These are phyloP conservation scores for Apiotrichum gamsii DNA, from an alignment of 1,284 basidiomycete genomes.

Conservation along the genomic window DNA sequence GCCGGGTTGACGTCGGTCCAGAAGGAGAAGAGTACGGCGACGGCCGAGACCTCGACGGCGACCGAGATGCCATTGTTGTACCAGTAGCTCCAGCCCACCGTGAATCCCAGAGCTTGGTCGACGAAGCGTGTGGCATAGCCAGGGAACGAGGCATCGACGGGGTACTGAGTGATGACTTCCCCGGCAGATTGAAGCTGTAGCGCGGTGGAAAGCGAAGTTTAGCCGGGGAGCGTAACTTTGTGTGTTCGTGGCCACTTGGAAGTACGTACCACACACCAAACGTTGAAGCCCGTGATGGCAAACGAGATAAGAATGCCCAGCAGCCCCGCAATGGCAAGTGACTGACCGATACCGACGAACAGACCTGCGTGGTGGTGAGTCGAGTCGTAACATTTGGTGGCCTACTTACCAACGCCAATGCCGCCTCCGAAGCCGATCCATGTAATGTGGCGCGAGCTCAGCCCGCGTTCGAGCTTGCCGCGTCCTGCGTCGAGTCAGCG, in stretches of 20 bases:
- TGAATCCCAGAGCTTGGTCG: constrained; percentile 69
- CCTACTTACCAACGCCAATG: constrained; percentile 2
- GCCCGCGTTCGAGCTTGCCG: constrained; percentile 1
- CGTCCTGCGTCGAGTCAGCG: too few species aligned
- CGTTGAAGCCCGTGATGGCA: constrained; percentile 9
- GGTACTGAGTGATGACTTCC: constrained; percentile 11
- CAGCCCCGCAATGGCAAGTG: constrained; percentile 3
- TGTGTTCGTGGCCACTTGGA: too few species aligned
- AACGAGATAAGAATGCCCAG: constrained; percentile 9
- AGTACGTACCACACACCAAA: constrained; percentile 11
- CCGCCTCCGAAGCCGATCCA: constrained; percentile 15
- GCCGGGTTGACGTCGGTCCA: constrained; percentile 63
- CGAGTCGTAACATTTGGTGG: neutral
- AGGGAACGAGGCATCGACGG: constrained; percentile 13
- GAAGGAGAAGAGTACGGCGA: constrained; percentile 65
- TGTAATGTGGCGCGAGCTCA: constrained; percentile 9
- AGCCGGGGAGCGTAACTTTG: too few species aligned
- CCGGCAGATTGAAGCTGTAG: constrained; percentile 14
- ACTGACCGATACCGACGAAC: constrained; percentile 12
- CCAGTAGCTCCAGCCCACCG: constrained; percentile 79
- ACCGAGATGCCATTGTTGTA: constrained; percentile 62
- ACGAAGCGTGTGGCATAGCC: constrained; percentile 7
- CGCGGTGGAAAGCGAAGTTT: too few species aligned
- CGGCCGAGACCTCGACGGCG: constrained; percentile 72
- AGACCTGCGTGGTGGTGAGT: constrained; percentile 1